These are phyloP conservation scores for Talaromyces albobiverticillius DNA, from an alignment of 2,329 filamentous ascomycete species.

Conservation along the genomic window DNA sequence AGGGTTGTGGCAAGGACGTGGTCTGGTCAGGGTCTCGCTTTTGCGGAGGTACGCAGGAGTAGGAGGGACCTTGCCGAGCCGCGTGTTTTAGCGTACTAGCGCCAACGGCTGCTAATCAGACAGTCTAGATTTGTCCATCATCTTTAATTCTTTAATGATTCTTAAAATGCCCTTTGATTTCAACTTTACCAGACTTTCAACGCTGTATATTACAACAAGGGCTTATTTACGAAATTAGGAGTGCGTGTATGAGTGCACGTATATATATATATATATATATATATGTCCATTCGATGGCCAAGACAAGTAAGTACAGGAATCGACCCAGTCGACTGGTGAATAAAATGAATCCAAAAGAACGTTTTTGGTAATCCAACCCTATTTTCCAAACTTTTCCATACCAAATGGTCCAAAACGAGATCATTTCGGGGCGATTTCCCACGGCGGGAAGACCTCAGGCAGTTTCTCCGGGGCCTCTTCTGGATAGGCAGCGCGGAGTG, in stretches of 20 bases:
- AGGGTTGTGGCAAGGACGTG: background rate
- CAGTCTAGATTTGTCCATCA: no score
- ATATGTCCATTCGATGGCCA: background rate
- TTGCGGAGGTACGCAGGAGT: no score
- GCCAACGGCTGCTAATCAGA: background rate
- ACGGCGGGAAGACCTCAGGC: slow-evolving; percentile 53
- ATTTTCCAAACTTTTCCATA: no score
- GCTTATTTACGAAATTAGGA: no score
- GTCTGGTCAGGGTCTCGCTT: background rate
- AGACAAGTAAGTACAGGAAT: background rate
- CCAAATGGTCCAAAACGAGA: background rate
- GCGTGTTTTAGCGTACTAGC: background rate
- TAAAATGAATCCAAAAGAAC: background rate
- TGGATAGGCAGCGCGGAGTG: slow-evolving; percentile 52
- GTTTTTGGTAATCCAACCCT: no score
- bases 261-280: no score
- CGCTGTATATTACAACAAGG: no score
- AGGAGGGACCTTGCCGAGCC: background rate
- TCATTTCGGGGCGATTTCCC: slow-evolving; percentile 44
- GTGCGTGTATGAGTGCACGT: no score
- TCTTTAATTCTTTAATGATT: no score
- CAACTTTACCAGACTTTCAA: no score
- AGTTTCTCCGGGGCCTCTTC: slow-evolving; percentile 54
- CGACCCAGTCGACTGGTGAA: no score
- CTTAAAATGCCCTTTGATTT: no score